A percentile compares a stretch with the other conserved stretches of the same genome.
Conservation (phyloP, 192 early-diverging fungal species). For the Phycomyces nitens region DNA sequence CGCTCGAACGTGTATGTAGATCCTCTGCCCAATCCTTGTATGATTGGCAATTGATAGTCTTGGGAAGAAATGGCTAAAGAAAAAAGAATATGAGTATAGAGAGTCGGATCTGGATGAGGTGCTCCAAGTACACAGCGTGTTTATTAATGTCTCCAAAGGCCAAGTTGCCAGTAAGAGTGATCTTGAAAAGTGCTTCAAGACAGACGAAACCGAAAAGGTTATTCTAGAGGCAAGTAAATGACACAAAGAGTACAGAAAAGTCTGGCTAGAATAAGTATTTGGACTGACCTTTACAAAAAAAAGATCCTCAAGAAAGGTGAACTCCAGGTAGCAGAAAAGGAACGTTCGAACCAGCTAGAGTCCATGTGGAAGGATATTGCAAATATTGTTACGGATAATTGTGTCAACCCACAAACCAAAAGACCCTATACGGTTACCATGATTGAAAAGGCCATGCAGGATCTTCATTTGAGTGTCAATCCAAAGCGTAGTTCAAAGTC, state of each 20-base stretch:
- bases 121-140: slow-evolving; percentile 90
- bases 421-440: slow-evolving; percentile 94
- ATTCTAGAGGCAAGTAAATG: slow-evolving; percentile 53
- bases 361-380: slow-evolving; percentile 89
- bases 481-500: slow-evolving; percentile 86
- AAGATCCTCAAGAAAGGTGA: slow-evolving; percentile 95
- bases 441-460: slow-evolving; percentile 97
- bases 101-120: slow-evolving; percentile 98
- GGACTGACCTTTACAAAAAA: no score
- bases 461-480: slow-evolving; percentile 90
- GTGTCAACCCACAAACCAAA: slow-evolving; percentile 93
- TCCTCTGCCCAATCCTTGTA: no score
- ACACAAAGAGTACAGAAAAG: not conserved
- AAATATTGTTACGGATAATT: slow-evolving; percentile 91
- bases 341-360: slow-evolving; percentile 82
- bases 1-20: slow-evolving; percentile 75
- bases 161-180: slow-evolving; percentile 89
- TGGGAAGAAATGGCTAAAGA: not conserved
- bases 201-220: slow-evolving; percentile 79
- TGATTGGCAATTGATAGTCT: not conserved
- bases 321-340: slow-evolving; percentile 95
- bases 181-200: slow-evolving; percentile 83
- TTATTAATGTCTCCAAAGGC: slow-evolving; percentile 95
- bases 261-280: no score
- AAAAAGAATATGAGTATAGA: slow-evolving; percentile 32